Evolutionary conservation across 306 rosid species (phyloP).

Genomic region (Trifolium pratense): DNA sequence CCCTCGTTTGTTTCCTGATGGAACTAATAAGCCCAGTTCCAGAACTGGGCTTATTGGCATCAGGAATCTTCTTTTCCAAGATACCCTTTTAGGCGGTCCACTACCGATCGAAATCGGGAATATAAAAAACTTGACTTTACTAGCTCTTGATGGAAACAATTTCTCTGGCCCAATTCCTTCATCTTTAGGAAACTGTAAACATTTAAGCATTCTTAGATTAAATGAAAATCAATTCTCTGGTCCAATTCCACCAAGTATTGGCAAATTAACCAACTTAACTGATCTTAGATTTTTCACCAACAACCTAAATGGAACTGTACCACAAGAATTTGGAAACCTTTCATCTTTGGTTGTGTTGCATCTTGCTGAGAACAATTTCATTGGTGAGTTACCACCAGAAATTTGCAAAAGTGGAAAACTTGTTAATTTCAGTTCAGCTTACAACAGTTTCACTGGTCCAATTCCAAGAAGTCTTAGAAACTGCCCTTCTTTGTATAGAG

Average conservation of each 20-base stretch:
- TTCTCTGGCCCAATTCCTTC: constrained; percentile 59
- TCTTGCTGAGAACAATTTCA: constrained; percentile 61
- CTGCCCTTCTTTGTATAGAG: constrained; percentile 53
- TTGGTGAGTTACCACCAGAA: constrained; percentile 60
- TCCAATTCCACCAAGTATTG: constrained; percentile 51
- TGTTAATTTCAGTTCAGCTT: constrained; percentile 55
- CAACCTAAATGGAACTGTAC: constrained; percentile 53
- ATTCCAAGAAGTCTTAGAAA: constrained; percentile 55
- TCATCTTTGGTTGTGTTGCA: constrained; percentile 55
- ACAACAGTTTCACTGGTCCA: constrained; percentile 58
- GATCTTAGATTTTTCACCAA: constrained; percentile 46
- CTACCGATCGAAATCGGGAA: constrained; percentile 66
- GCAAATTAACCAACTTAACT: constrained; percentile 47
- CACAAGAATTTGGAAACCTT: constrained; percentile 53
- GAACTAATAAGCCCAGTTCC: constrained; percentile 5
- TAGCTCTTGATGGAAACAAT: constrained; percentile 50
- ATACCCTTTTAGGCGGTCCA: constrained; percentile 47
- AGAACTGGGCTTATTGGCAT: constrained; percentile 52
- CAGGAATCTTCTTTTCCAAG: constrained; percentile 52
- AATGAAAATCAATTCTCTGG: constrained; percentile 53
- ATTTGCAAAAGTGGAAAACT: constrained; percentile 57
- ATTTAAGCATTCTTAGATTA: constrained; percentile 47
- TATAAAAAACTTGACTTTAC: constrained; percentile 42
- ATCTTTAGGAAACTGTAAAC: constrained; percentile 54
- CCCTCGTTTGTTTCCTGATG: constrained; percentile 55